Evolutionary conservation across 257 asterid genomes (phyloP), one percentile per base, ranked within the genome.

Genomic region (Osmanthus fragrans): DNA sequence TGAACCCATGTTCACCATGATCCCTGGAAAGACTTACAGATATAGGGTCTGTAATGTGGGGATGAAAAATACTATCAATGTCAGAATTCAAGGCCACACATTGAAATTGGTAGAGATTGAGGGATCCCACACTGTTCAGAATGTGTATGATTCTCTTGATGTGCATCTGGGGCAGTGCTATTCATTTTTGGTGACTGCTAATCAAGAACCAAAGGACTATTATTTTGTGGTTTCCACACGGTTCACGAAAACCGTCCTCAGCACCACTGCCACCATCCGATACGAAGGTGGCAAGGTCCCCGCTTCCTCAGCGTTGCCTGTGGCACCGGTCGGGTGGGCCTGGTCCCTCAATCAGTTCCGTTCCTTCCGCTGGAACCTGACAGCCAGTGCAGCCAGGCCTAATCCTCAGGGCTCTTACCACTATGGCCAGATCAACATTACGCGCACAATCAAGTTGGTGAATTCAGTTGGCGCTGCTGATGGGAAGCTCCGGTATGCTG

Each of bases 381-480:
- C 96, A 1, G 96, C 96, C 1, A 90, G 96, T 7, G 97, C 94
- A 1, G 92, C 97, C 12, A 86, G 97, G 86, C 97, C 97, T 27
- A 92, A 92, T 70, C 97, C 97, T 0, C 97, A 90, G 72, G 97
- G 96, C 1, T 92, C 97, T 1, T 92, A 90, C 83, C 97, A 92
- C 70, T 92, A 92, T 4, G 97, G 97, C 0, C 66, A 86, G 21
- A 90, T 92, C 67, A 90, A 92, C 81, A 89, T 89, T 23, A 89
- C 97, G 0, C 83, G 91, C 0, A 92, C 94, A n/a, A 86, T 92
- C 39, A 88, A 79, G 89, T n/a, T 92, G 1, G 88, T 76, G 5
- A 88, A 82, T 4, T 47, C 92, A 0, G 87, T 80, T 0, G 82
- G 79, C 1, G 56, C 60, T 0, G 88, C 79, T 1, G 87, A 86